Base-by-base conservation (phyloP, 345 rosid species). In the Corchorus olitorius region DNA sequence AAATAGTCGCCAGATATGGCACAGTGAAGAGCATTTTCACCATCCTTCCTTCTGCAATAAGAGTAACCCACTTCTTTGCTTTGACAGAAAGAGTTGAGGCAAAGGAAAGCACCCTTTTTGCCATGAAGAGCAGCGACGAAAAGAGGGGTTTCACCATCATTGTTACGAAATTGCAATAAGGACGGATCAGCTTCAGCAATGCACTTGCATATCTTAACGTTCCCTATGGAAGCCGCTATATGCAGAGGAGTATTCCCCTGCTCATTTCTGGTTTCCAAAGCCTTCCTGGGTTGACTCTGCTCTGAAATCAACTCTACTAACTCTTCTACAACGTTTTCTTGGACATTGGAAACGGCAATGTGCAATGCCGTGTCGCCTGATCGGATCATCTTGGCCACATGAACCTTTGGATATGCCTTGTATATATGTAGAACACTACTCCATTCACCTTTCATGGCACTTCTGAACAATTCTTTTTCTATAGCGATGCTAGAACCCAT, bases 391-490 rank as follows among this genome's bases (percentile, higher is more conserved):
- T 41, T 72, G 5, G 48, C 73, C 19, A 0, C 14, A 74, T 60
- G 81, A 33, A 73, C 64, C 6, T 6, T 5, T 0, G 75, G 68
- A 13, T 69, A 0, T 0, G 2, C 1, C 27, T 1, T 0, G 83
- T 84, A 87, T 5, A 56, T 66, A 0, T 14, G 0, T 8, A 77
- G 20, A 53, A 87, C 89, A 16, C 66, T 2, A 0, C 20, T 0
- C 92, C 92, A 87, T 0, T 84, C 43, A 4, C 83, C 87, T 80
- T 72, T 78, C 90, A 86, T 86, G 45, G 84, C 85, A 12, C 0
- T 41, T 17, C 13, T 10, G 67, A 87, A 81, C 66, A 86, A 59
- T 2, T 9, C 19, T 53, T 45, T 79, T 65, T 77, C 66, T 13
- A 59, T 41, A 14, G 4, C 4, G 4, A 34, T 52, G 33, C 0